Evolutionary conservation across 164 flowering plant genomes (phyloP), one percentile per base, ranked within the genome.

Genomic region (Vitis rotundifolia): DNA sequence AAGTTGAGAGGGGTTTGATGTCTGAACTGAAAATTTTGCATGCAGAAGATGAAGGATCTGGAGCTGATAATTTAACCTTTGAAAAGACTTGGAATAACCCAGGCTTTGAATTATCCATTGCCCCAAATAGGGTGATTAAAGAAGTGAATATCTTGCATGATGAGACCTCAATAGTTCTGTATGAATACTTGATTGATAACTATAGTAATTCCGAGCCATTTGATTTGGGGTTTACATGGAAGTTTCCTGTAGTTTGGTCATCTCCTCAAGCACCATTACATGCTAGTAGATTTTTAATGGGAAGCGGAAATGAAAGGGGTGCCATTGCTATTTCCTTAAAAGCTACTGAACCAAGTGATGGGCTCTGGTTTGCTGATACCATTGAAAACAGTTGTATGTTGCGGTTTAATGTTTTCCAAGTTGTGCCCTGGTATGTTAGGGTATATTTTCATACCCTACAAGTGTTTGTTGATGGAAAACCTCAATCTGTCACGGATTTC

Each of bases 271-370:
- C 97, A 71, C 99, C 98, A 37, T 81, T 93, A 60, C 90, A 76
- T 65, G 85, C 88, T 50, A 91, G 76, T 77, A 87, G 99, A 79
- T 95, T 89, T 74, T 78, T 93, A 68, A 89, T 91, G 87, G 99
- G 99, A 70, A 95, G 97, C 80, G 99, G 99, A 69, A 93, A 93
- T 80, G 97, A 90, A 82, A 90, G 97, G 74, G 99, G 99, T 78
- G 86, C 94, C 28, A 89, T 95, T 73, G 97, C 96, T 63, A 82
- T 95, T 72, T 83, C 87, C 55, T 80, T 95, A 75, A 82, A 75
- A 75, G 80, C 94, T 69, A 78, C 84, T 28, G 72, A 69, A 31
- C 59, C 64, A 22, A 68, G 50, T 49, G 71, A 76, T 60, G 69
- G 61, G 16, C 60, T 78, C 13, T 48, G 61, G 50, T 68, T 64